These are phyloP conservation scores for Iberis amara DNA, from an alignment of 441 rosid species.

Conservation along the genomic window DNA sequence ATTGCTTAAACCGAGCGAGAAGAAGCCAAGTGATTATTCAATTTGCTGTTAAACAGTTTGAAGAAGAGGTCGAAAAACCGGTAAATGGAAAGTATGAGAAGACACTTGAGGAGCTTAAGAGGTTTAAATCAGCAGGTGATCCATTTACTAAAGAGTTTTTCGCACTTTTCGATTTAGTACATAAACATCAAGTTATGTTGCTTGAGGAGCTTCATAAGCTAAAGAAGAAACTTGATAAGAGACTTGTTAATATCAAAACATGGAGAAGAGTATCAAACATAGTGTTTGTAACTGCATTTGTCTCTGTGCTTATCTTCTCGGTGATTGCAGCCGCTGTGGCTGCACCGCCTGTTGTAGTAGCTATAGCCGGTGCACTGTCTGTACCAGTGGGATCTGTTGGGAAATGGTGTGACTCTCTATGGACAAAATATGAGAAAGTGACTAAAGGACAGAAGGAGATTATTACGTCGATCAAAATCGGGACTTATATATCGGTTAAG, in stretches of 20 bases:
- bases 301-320: slow-evolving; percentile 53
- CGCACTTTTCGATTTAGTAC: slow-evolving; percentile 36
- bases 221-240: slow-evolving; percentile 47
- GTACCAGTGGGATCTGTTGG: slow-evolving; percentile 57
- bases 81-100: slow-evolving; percentile 39
- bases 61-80: slow-evolving; percentile 34
- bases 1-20: slow-evolving; percentile 48
- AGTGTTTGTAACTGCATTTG: slow-evolving; percentile 45
- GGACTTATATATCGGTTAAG: slow-evolving; percentile 37
- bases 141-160: slow-evolving; percentile 44
- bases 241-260: slow-evolving; percentile 38
- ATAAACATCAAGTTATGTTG: slow-evolving; percentile 43
- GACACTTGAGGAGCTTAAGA: slow-evolving; percentile 49
- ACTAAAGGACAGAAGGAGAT: slow-evolving; percentile 44
- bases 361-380: slow-evolving; percentile 49
- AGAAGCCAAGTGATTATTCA: slow-evolving; percentile 49
- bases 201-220: slow-evolving; percentile 35
- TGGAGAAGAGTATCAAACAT: slow-evolving; percentile 57
- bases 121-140: slow-evolving; percentile 31
- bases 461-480: slow-evolving; percentile 34
- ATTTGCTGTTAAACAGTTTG: slow-evolving; percentile 46
- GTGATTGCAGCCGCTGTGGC: slow-evolving; percentile 69
- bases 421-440: slow-evolving; percentile 48
- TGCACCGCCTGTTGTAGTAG: slow-evolving; percentile 52
- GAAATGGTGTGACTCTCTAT: slow-evolving; percentile 54